A percentile compares a stretch with the other conserved stretches of the same genome.
Evolutionary conservation across 371 early-diverging fungal species (phyloP).

Genomic region (Homolaphlyctis polyrhiza): DNA sequence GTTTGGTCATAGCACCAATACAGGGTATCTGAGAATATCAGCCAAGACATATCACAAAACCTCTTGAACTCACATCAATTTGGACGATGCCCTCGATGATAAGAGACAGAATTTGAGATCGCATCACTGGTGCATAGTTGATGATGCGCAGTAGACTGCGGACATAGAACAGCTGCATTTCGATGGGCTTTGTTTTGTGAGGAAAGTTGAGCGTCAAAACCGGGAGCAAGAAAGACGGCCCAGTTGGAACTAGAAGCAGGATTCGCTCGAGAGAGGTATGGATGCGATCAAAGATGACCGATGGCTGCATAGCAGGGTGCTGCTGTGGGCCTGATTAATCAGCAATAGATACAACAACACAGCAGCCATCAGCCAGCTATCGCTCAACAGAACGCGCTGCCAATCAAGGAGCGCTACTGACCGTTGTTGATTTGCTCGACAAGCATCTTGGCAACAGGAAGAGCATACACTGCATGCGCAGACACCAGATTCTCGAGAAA

Average conservation of each 20-base stretch:
- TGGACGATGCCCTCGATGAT: constrained; percentile 76
- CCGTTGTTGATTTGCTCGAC: constrained; percentile 60
- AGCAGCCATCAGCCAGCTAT: no score
- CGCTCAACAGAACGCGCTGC: background rate
- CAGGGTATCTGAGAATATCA: background rate
- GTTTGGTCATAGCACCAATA: background rate
- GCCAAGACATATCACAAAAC: background rate
- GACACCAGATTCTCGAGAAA: constrained; percentile 78
- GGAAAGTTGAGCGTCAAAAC: constrained; percentile 69
- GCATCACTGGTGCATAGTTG: constrained; percentile 71
- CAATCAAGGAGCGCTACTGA: constrained; percentile 28
- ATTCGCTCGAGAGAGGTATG: constrained; percentile 66
- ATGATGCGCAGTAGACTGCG: constrained; percentile 67
- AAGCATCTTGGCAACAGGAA: constrained; percentile 59
- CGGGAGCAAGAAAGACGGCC: constrained; percentile 59
- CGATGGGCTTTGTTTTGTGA: constrained; percentile 62
- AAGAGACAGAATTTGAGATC: constrained; percentile 67
- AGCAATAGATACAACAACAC: background rate
- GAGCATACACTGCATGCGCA: constrained; percentile 75
- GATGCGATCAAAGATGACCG: constrained; percentile 40
- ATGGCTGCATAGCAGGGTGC: background rate
- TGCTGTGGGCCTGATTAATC: background rate
- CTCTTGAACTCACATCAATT: constrained; percentile 83
- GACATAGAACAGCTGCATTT: constrained; percentile 64
- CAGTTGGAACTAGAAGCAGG: constrained; percentile 73